phyloP scores from a whole-genome alignment of 2,329 filamentous ascomycete species.

The Aspergillus spinulosporus region DNA sequence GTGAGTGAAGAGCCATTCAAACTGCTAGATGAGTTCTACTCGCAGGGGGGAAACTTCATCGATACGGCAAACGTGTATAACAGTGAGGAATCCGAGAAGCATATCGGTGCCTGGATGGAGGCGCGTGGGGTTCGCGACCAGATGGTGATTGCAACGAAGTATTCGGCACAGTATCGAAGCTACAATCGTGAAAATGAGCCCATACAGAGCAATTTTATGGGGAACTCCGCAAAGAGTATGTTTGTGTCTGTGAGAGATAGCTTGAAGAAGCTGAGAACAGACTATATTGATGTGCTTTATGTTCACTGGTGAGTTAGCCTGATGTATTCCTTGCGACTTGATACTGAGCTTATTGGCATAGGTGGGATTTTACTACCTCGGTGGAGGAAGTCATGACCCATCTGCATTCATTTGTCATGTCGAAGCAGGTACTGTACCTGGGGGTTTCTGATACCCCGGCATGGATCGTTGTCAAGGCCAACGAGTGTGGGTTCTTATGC shows the following conservation, averaged over 20 bases:
- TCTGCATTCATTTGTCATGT: constrained; percentile 8
- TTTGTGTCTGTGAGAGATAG: constrained; percentile 9
- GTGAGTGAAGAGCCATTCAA: constrained; percentile 1
- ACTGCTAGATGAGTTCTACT: constrained; percentile 4
- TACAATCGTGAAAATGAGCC: constrained; percentile 38
- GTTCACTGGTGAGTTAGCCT: constrained; percentile 14
- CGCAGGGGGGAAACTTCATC: constrained; percentile 3
- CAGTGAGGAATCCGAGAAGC: constrained; percentile 49
- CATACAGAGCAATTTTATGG: constrained; percentile 31
- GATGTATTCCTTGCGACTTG: neutral
- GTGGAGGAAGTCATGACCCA: constrained; percentile 16
- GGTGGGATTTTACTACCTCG: constrained; percentile 15
- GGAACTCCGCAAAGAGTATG: constrained; percentile 13
- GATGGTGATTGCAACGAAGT: constrained; percentile 42
- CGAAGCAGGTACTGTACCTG: constrained; percentile 15
- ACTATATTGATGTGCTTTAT: constrained; percentile 17
- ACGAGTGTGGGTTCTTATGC: constrained; percentile 2
- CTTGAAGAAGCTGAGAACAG: constrained; percentile 9
- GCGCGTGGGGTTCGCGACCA: constrained; percentile 49
- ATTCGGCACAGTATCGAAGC: constrained; percentile 31
- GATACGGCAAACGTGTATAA: constrained; percentile 51
- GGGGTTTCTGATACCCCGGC: constrained; percentile 16
- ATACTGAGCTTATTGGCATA: neutral
- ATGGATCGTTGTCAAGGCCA: constrained; percentile 17
- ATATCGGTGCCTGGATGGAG: constrained; percentile 56